A percentile compares a stretch with the other conserved stretches of the same genome.
Evolutionary conservation across 176 grass and related monocot species (phyloP).

Genomic region (Canna indica): DNA sequence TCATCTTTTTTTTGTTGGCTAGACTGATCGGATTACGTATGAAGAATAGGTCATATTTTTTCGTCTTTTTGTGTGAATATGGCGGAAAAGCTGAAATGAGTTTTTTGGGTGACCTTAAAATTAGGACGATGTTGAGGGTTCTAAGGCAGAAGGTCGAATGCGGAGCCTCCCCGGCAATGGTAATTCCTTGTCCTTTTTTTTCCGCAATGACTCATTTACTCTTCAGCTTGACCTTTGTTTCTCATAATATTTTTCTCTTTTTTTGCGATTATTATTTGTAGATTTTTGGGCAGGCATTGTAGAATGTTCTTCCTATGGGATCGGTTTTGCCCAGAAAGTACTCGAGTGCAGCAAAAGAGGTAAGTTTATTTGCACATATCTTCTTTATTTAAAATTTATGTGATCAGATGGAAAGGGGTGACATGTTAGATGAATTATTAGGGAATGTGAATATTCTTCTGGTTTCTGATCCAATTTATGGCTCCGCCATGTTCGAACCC

Average conservation of each 20-base stretch:
- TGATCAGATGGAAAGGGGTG: background rate
- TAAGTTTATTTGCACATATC: too few species aligned
- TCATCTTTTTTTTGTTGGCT: background rate
- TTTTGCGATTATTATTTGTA: background rate
- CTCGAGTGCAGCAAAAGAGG: too few species aligned
- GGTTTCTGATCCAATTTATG: too few species aligned
- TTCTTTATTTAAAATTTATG: too few species aligned
- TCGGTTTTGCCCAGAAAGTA: background rate
- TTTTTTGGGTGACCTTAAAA: background rate
- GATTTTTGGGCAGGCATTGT: background rate
- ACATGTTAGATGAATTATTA: background rate
- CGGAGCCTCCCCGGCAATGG: background rate
- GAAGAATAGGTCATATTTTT: background rate
- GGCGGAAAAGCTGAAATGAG: background rate
- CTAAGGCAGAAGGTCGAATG: constrained; percentile 1
- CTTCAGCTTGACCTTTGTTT: background rate
- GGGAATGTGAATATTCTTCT: background rate
- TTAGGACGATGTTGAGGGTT: constrained; percentile 3
- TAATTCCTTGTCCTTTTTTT: background rate
- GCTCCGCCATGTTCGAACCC: background rate
- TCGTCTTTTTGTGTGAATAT: background rate
- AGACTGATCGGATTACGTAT: background rate
- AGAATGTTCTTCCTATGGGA: background rate
- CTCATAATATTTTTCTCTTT: background rate
- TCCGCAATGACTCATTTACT: background rate